A percentile compares a stretch with the other conserved stretches of the same genome.
These are phyloP conservation scores for Nitzschia sp. DNA, from an alignment of 108 stramenopile species.

Conservation along the genomic window DNA sequence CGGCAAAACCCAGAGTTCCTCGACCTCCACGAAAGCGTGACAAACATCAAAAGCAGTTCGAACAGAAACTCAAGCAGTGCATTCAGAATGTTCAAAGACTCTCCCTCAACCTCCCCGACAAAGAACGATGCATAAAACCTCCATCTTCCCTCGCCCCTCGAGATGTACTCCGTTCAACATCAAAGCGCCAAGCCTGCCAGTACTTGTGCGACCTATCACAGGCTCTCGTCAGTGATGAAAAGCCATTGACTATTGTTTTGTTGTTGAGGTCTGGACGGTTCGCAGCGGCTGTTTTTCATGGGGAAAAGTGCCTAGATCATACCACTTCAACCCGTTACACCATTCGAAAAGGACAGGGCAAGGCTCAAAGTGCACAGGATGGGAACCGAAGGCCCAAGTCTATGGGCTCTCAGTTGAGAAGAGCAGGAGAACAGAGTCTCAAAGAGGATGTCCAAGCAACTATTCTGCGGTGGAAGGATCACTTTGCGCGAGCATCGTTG, in stretches of 20 bases:
- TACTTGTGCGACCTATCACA: too few species aligned
- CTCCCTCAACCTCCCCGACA: too few species aligned
- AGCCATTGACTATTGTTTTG: slow-evolving; percentile 42
- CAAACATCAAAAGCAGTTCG: too few species aligned
- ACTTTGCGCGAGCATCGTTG: slow-evolving; percentile 11
- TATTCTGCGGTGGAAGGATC: slow-evolving; percentile 55
- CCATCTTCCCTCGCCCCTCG: too few species aligned
- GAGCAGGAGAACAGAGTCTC: slow-evolving; percentile 73
- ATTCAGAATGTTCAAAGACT: too few species aligned
- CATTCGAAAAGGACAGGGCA: slow-evolving; percentile 83
- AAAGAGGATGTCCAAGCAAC: slow-evolving; percentile 59
- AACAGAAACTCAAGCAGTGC: too few species aligned
- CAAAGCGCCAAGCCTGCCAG: too few species aligned
- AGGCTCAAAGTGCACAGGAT: slow-evolving; percentile 78
- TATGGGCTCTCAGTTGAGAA: slow-evolving; percentile 78
- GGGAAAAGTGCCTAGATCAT: slow-evolving; percentile 59
- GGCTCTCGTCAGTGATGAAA: too few species aligned
- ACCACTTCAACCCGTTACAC: slow-evolving; percentile 73
- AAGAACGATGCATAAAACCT: too few species aligned
- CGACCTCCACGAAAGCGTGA: too few species aligned
- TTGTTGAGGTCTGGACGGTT: slow-evolving; percentile 71
- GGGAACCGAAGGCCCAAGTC: slow-evolving; percentile 65
- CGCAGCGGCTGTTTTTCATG: slow-evolving; percentile 57
- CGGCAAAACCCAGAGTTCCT: too few species aligned
- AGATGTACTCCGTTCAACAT: too few species aligned